Conservation (phyloP, 2,329 filamentous ascomycete genomes). For the Lachnellula willkommii region DNA sequence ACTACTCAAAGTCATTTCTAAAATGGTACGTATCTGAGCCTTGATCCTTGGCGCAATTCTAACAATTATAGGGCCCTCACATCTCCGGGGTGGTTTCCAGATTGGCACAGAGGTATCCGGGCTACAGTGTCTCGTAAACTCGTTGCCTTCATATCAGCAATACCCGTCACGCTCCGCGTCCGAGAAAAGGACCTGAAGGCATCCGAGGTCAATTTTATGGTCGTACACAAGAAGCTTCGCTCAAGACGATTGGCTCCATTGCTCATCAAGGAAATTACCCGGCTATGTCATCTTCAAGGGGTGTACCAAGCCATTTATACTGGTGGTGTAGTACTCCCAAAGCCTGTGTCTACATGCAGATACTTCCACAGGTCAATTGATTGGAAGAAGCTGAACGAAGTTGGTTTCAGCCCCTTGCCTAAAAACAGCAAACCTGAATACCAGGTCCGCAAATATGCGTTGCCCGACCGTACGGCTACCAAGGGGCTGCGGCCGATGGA, state of each 20-base stretch:
- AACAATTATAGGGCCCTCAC: constrained; percentile 69
- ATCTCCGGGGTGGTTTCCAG: constrained; percentile 85
- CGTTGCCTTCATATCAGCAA: constrained; percentile 92
- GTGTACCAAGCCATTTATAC: constrained; percentile 97
- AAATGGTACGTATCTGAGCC: constrained; percentile 61
- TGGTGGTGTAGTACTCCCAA: constrained; percentile 83
- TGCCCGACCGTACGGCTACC: constrained; percentile 68
- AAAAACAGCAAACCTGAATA: constrained; percentile 75
- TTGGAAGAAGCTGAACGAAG: constrained; percentile 93
- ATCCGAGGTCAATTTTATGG: constrained; percentile 97
- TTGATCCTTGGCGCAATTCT: constrained; percentile 11
- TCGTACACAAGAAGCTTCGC: constrained; percentile 95
- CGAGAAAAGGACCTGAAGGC: constrained; percentile 69
- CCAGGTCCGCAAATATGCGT: constrained; percentile 79
- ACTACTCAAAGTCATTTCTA: constrained; percentile 84
- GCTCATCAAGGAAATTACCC: constrained; percentile 95
- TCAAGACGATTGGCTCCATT: constrained; percentile 88
- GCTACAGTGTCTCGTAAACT: constrained; percentile 78
- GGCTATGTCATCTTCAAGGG: constrained; percentile 77
- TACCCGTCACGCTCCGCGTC: constrained; percentile 78
- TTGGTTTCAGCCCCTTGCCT: constrained; percentile 88
- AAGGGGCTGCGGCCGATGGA: constrained; percentile 77
- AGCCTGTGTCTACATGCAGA: constrained; percentile 83
- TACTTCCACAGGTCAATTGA: constrained; percentile 94
- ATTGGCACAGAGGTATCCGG: constrained; percentile 94